Conservation (phyloP, 805 yeast genomes). For the Debaryomyces tyrocola region DNA sequence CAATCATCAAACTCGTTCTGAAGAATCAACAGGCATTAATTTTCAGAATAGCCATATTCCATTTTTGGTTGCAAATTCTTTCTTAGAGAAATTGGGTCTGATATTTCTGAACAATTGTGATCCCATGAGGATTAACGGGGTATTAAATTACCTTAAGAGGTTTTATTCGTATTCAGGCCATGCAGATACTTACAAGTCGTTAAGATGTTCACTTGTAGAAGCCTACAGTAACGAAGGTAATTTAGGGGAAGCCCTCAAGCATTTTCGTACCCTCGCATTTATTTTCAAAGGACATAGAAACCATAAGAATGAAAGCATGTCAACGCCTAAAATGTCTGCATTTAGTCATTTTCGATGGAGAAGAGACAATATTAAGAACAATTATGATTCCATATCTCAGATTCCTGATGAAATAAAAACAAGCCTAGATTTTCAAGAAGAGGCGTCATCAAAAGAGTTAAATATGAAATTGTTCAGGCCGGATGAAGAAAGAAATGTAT, state of each 20-base stretch:
- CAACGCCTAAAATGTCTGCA: conserved; percentile 12
- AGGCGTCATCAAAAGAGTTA: neutral
- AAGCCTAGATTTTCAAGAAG: conserved; percentile 3
- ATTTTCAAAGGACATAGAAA: conserved; percentile 20
- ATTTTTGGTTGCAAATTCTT: conserved; percentile 29
- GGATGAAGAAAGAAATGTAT: conserved; percentile 24
- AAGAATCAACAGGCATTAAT: conserved; percentile 7
- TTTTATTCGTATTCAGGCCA: conserved; percentile 37
- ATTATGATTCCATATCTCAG: neutral
- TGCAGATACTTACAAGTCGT: conserved; percentile 23
- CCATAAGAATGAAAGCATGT: conserved; percentile 8
- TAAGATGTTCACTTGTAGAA: conserved; percentile 31
- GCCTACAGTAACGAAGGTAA: conserved; percentile 23
- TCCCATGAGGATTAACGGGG: conserved; percentile 25
- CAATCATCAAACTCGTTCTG: conserved; percentile 17
- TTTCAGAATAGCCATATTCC: conserved; percentile 23
- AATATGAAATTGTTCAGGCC: conserved; percentile 20
- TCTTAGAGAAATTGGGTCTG: conserved; percentile 24
- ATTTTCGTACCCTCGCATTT: conserved; percentile 20
- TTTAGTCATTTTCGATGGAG: conserved; percentile 22
- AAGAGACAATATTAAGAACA: conserved; percentile 19
- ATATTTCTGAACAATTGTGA: conserved; percentile 29
- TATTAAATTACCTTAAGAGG: conserved; percentile 34
- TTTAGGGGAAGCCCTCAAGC: conserved; percentile 19
- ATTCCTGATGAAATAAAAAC: neutral